Evolutionary conservation across 83 land plant species (phyloP), one percentile per base, ranked within the genome.

Genomic region (Picea mariana): DNA sequence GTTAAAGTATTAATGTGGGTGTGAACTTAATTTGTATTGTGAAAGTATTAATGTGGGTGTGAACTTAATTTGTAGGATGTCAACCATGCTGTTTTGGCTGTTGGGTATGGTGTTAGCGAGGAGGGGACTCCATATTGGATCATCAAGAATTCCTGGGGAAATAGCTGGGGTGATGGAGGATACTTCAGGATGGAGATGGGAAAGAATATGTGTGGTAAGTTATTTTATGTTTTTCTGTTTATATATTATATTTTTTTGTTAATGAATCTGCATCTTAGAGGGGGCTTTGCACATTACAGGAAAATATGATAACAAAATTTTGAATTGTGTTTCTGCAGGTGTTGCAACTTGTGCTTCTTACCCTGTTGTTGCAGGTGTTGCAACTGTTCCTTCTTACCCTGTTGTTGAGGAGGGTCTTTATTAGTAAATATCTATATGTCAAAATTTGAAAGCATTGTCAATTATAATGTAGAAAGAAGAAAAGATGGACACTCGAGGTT

Each of bases 201-300:
- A 58, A 97, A 97, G 85, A 97, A 97, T 85, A 97, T 97, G 99
- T 97, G 99, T 89, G 99, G 99, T 97, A 83, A 79, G 99, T 93
- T 38, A 44, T 75, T 23, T 49, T 44, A 13, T 75, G 18, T n/a
- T 44, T 49, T 75, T 13, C 3, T 67, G 0, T 13, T 27, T 5
- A 27, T 67, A 16, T 67, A 27, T 21, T 5, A 0, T 66, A 3
- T 38, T 71, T 21, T 71, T 20, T 21, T 71, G 52, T 40, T 40
- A 21, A 71, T 71, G 40, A 42, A 18, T 18, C 16, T 15, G 31
- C 16, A 3, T 67, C 31, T 27, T 11, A 27, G 24, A 67, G 31
- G 27, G 1, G n/a, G n/a, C n/a, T 75, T 73, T 3, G 55, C 24
- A 9, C 49, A 23, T 1, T 49, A 9, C 1, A 44, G n/a, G 52